Percentiles rank a stretch among this genome's conserved stretches.
Conservation (phyloP, 2,329 filamentous ascomycete species). For the Pseudohalonectria lignicola region DNA sequence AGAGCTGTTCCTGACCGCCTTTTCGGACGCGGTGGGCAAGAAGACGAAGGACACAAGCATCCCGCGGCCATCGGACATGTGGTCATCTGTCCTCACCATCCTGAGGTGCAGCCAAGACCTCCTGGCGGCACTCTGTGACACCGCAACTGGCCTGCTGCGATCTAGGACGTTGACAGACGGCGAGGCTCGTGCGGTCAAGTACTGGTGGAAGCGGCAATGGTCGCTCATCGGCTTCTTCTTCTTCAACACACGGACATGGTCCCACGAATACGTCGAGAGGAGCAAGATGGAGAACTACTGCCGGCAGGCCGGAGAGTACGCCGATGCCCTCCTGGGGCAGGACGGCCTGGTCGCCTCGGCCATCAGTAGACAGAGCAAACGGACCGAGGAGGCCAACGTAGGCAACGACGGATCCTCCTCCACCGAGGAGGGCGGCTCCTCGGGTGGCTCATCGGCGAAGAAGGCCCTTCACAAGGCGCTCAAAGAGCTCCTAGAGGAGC, state of each 20-base stretch:
- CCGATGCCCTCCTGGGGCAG: constrained; percentile 73
- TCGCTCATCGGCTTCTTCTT: constrained; percentile 71
- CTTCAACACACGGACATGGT: constrained; percentile 74
- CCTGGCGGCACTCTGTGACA: constrained; percentile 43
- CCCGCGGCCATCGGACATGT: neutral
- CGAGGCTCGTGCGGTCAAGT: constrained; percentile 56
- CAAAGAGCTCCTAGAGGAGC: constrained; percentile 47
- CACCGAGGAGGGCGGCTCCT: too few relatives aligned
- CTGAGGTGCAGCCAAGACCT: constrained; percentile 47
- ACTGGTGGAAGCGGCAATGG: constrained; percentile 84
- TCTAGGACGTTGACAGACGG: constrained; percentile 43
- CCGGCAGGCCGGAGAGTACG: constrained; percentile 89
- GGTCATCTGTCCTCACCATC: constrained; percentile 43
- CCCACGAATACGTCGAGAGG: constrained; percentile 57
- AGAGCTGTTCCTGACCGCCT: constrained; percentile 28
- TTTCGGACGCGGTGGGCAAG: constrained; percentile 27
- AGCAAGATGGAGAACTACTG: constrained; percentile 82
- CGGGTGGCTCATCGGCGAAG: constrained; percentile 6
- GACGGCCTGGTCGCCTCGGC: constrained; percentile 75
- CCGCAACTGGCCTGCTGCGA: constrained; percentile 42
- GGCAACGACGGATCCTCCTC: too few relatives aligned
- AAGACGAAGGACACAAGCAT: too few relatives aligned
- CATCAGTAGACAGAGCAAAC: constrained; percentile 24
- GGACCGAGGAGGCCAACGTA: constrained; percentile 5
- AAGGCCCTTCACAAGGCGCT: constrained; percentile 18